Evolutionary conservation across 169 alveolate genomes (phyloP), one percentile per base, ranked within the genome.

Genomic region (Cryptosporidium ubiquitum): DNA sequence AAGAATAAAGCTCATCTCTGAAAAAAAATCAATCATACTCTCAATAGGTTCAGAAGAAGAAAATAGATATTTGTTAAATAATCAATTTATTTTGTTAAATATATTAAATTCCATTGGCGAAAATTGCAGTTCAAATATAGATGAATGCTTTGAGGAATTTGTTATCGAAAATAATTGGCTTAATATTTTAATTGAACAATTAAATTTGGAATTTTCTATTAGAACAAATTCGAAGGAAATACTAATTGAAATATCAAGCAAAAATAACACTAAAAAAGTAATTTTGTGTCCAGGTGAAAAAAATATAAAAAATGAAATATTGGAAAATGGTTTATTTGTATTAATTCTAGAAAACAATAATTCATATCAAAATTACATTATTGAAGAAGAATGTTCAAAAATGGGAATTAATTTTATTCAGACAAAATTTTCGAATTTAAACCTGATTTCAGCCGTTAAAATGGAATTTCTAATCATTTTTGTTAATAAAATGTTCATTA

Each of bases 111-210:
- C 33, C 2, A 16, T 55, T 55, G 33, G n/a, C 7, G 37, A 0
- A 26, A 23, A 6, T 55, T 1, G 0, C 6, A 55, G 20, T 35
- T 35, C 4, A 69, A 69, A 47, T 44, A 14, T 29, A 10, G 4
- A n/a, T 20, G 64, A 47, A n/a, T 29, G 20, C n/a, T 69, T 69
- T 44, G 84, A 69, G 5, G 84, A 44, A 69, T 69, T 29, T 69
- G n/a, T 33, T 42, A 69, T 69, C 9, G 84, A 69, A 5, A 69
- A 69, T 42, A 44, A 31, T 42, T 23, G 6, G 39, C 66, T 69
- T 23, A 44, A 10, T 39, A 29, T 51, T n/a, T 42, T 69, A n/a
- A 42, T 69, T 20, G 40, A 69, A 40, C 23, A 20, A 47, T 26
- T 23, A 23, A 69, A 69, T 23, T 14, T 69, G 29, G 42, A 69